Percentiles rank a stretch among this genome's conserved stretches.
phyloP scores from a whole-genome alignment of 257 asterid species.

The Pogostemon cablin region DNA sequence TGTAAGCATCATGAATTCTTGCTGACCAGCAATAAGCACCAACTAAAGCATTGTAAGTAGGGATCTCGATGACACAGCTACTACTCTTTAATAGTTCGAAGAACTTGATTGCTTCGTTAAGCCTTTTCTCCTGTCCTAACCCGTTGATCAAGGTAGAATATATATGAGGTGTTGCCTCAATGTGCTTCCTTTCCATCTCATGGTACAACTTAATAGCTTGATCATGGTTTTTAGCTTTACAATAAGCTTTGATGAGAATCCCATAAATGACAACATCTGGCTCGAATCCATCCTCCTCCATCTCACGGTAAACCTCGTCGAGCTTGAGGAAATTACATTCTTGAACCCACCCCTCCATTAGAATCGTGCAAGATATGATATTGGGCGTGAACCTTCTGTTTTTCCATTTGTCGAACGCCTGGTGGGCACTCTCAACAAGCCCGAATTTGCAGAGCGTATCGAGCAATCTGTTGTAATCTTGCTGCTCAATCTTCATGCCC shows the following conservation, averaged over 20 bases:
- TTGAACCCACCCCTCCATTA: constrained; percentile 85
- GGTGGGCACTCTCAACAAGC: constrained; percentile 64
- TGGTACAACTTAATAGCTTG: constrained; percentile 52
- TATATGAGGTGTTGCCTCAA: constrained; percentile 72
- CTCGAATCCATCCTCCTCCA: constrained; percentile 65
- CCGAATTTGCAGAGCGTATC: constrained; percentile 75
- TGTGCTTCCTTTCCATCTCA: constrained; percentile 60
- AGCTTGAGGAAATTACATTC: constrained; percentile 60
- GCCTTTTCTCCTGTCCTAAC: constrained; percentile 70
- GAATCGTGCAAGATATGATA: constrained; percentile 62
- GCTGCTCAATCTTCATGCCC: constrained; percentile 57
- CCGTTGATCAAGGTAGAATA: constrained; percentile 83
- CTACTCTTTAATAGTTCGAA: constrained; percentile 57
- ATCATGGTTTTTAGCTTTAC: constrained; percentile 56
- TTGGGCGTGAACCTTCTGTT: constrained; percentile 56
- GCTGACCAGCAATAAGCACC: constrained; percentile 85
- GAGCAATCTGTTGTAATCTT: constrained; percentile 76
- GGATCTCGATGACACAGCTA: constrained; percentile 51
- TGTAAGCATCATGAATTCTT: constrained; percentile 55
- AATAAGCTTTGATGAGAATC: constrained; percentile 65
- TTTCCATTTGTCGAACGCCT: constrained; percentile 74
- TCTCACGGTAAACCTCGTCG: constrained; percentile 72
- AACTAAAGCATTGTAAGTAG: constrained; percentile 76
- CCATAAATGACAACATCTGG: constrained; percentile 84
- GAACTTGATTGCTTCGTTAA: constrained; percentile 63